A percentile compares a stretch with the other conserved stretches of the same genome.
Conservation (phyloP, 2,329 filamentous ascomycete genomes). For the Xylaria multiplex region DNA sequence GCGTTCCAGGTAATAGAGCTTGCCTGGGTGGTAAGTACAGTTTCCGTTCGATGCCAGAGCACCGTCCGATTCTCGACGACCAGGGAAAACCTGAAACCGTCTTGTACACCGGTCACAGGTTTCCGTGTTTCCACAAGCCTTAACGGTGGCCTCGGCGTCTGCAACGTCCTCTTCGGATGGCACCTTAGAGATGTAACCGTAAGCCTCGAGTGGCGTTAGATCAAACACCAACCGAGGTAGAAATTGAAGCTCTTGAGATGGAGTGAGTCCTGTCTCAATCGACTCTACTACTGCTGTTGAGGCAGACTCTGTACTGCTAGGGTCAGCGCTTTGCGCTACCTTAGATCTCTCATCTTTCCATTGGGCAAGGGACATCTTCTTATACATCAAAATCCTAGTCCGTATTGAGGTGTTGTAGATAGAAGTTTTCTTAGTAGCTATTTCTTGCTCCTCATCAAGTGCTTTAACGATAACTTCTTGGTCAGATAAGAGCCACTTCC, state of each 20-base stretch:
- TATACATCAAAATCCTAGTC: conserved; percentile 78
- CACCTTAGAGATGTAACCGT: conserved; percentile 78
- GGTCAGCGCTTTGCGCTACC: conserved; percentile 46
- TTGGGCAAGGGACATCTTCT: conserved; percentile 75
- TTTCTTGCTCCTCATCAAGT: conserved; percentile 81
- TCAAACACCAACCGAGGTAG: conserved; percentile 71
- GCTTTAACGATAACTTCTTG: conserved; percentile 75
- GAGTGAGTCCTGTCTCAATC: conserved; percentile 75
- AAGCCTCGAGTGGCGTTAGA: conserved; percentile 68
- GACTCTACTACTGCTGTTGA: conserved; percentile 54
- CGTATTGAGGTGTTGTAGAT: conserved; percentile 89
- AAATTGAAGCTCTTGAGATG: conserved; percentile 73
- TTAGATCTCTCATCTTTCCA: conserved; percentile 72
- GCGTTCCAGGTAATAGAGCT: conserved; percentile 67
- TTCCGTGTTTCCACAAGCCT: conserved; percentile 80
- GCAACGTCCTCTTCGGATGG: conserved; percentile 75
- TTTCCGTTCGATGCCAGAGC: conserved; percentile 78
- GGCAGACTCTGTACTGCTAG: conserved; percentile 51
- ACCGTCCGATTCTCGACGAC: conserved; percentile 79
- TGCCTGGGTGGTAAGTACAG: conserved; percentile 85
- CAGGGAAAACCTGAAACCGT: conserved; percentile 92
- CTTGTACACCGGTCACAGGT: conserved; percentile 86
- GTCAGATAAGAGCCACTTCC: conserved; percentile 66
- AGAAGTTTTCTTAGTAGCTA: conserved; percentile 71
- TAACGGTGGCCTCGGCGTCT: conserved; percentile 71